These are phyloP conservation scores for Mycena amicta DNA, from an alignment of 768 basidiomycete species.

Conservation along the genomic window DNA sequence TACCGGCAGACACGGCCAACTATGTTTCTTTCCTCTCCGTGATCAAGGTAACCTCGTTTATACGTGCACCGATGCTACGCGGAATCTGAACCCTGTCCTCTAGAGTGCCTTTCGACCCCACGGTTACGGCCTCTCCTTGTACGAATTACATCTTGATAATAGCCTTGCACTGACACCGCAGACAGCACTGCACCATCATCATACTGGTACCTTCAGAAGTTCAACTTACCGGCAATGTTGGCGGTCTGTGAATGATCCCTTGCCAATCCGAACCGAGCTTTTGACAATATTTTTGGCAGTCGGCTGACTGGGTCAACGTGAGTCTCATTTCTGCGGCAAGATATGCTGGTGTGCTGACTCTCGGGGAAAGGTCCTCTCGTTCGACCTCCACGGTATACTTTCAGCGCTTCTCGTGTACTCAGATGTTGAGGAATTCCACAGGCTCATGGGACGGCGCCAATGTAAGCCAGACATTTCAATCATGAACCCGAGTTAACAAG, in stretches of 20 bases:
- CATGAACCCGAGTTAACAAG: too few relatives aligned
- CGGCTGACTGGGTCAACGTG: slow-evolving; percentile 21
- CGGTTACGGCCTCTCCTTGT: background rate
- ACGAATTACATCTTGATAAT: background rate
- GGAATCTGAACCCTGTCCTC: background rate
- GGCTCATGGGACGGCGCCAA: too few relatives aligned
- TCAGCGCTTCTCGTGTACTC: too few relatives aligned
- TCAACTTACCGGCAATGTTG: background rate
- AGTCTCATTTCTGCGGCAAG: background rate
- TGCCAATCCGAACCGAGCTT: too few relatives aligned
- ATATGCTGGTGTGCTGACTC: background rate
- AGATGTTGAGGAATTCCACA: too few relatives aligned
- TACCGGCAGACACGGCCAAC: background rate
- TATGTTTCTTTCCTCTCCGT: background rate
- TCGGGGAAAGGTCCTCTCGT: background rate
- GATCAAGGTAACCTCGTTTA: background rate
- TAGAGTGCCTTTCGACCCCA: background rate
- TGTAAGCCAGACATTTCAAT: too few relatives aligned
- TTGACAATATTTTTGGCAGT: slow-evolving; percentile 3
- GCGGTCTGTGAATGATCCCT: too few relatives aligned
- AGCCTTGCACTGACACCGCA: background rate
- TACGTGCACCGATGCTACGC: background rate
- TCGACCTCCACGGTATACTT: background rate
- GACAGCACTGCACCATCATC: background rate
- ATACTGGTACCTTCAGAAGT: background rate